Percentiles rank a stretch among this genome's conserved stretches.
Evolutionary conservation across 306 rosid species (phyloP).

Genomic region (Dalbergia cultrata): DNA sequence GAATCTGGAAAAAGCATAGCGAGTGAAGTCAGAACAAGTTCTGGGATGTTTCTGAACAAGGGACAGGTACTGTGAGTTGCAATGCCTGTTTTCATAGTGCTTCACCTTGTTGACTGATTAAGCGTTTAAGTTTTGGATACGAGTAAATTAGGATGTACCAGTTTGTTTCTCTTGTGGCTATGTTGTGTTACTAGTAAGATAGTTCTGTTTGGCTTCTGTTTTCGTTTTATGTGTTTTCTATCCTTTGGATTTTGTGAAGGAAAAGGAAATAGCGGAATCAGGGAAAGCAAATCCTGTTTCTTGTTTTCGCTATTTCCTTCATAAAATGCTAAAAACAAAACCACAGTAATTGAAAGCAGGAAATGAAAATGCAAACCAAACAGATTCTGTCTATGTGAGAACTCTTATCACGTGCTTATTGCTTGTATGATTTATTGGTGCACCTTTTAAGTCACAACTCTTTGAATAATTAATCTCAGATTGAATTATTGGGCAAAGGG

Average conservation of each 20-base stretch:
- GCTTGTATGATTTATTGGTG: not conserved
- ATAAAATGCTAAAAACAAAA: too few relatives aligned
- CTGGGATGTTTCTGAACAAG: slow-evolving; percentile 87
- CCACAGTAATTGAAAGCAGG: too few relatives aligned
- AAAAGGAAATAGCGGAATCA: too few relatives aligned
- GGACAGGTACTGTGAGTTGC: slow-evolving; percentile 65
- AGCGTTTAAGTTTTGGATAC: not conserved
- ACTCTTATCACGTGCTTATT: not conserved
- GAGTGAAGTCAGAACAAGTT: slow-evolving; percentile 93
- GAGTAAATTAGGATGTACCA: not conserved
- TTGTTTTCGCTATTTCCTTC: too few relatives aligned
- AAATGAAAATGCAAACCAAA: too few relatives aligned
- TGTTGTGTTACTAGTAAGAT: not conserved
- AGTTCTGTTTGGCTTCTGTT: not conserved
- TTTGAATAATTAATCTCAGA: not conserved
- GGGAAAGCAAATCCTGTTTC: too few relatives aligned
- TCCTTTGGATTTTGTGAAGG: too few relatives aligned
- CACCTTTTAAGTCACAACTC: too few relatives aligned
- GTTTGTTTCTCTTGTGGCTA: not conserved
- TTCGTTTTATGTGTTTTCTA: too few relatives aligned
- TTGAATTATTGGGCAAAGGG: not conserved
- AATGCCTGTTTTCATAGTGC: not conserved
- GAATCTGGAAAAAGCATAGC: slow-evolving; percentile 79
- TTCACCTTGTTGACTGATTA: not conserved
- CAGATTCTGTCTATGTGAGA: slow-evolving; percentile 20